Conservation (phyloP, 2,329 filamentous ascomycete genomes). For the Trichoderma lentiforme region DNA sequence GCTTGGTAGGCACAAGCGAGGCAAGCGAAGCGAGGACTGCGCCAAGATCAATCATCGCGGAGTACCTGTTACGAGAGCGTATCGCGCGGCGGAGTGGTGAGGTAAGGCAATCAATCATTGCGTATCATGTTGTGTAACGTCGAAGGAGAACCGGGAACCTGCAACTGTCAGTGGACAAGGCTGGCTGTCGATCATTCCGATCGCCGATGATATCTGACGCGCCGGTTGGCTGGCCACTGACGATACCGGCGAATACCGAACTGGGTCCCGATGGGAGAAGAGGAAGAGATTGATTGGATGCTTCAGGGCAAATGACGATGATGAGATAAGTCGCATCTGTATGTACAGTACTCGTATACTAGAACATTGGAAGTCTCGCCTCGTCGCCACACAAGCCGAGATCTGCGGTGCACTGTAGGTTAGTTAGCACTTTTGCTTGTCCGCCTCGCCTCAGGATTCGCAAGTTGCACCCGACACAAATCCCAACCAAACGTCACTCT, state of each 20-base stretch:
- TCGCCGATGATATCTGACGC: conserved; percentile 1
- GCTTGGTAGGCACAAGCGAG: not conserved
- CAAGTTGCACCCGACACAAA: not conserved
- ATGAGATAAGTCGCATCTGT: not conserved
- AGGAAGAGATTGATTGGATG: not conserved
- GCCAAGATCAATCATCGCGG: not conserved
- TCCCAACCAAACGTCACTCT: not conserved
- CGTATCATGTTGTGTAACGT: not conserved
- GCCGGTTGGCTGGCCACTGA: not conserved
- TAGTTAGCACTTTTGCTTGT: not conserved
- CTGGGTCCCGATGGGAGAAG: not conserved
- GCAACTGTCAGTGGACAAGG: not conserved
- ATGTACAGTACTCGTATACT: not conserved
- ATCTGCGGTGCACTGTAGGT: not conserved
- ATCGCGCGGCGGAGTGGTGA: not conserved
- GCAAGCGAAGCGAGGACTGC: not conserved
- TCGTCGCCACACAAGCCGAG: not conserved
- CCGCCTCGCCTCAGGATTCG: not conserved
- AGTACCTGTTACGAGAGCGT: not conserved
- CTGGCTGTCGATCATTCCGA: not conserved
- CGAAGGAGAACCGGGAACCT: not conserved
- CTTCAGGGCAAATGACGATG: not conserved
- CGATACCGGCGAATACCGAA: not conserved
- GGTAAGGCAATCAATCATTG: not conserved
- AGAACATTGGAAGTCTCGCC: not conserved